Conservation (phyloP, 2,329 filamentous ascomycete genomes). For the Aspergillus fijiensis region DNA sequence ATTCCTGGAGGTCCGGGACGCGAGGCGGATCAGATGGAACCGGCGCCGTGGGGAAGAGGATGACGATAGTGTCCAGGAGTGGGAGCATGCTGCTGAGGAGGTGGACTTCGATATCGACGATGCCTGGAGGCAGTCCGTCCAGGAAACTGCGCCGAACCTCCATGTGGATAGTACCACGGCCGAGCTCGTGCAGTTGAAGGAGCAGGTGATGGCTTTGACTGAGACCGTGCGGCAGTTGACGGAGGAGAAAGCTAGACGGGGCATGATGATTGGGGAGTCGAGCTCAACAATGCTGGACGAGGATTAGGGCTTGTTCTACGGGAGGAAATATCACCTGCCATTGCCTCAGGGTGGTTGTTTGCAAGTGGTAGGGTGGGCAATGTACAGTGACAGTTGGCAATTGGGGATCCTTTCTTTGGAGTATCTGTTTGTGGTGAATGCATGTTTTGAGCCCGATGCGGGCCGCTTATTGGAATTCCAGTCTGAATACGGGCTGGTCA, state of each 20-base stretch:
- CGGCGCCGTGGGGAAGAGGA: conserved; percentile 79
- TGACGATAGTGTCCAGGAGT: conserved; percentile 85
- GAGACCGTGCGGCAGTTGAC: conserved; percentile 61
- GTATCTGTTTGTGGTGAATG: too few relatives aligned
- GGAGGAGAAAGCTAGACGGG: conserved; percentile 22
- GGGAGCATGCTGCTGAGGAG: conserved; percentile 74
- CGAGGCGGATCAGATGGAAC: conserved; percentile 68
- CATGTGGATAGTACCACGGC: conserved; percentile 73
- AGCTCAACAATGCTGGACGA: conserved; percentile 14
- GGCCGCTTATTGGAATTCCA: too few relatives aligned
- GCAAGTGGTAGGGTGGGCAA: not conserved
- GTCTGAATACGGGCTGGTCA: too few relatives aligned
- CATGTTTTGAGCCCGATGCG: too few relatives aligned
- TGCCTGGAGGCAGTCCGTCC: conserved; percentile 80
- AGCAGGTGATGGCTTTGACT: conserved; percentile 62
- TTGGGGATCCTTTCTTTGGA: too few relatives aligned
- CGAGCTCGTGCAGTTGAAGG: conserved; percentile 53
- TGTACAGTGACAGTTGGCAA: too few relatives aligned
- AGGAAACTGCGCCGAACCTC: conserved; percentile 74
- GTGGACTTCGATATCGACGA: conserved; percentile 74
- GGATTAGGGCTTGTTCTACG: not conserved
- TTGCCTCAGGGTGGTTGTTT: not conserved
- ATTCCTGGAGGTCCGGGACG: conserved; percentile 65
- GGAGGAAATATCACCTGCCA: not conserved
- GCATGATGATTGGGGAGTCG: conserved; percentile 12